Base-by-base conservation (phyloP, 768 basidiomycete genomes). In the Hericium alpestre region DNA sequence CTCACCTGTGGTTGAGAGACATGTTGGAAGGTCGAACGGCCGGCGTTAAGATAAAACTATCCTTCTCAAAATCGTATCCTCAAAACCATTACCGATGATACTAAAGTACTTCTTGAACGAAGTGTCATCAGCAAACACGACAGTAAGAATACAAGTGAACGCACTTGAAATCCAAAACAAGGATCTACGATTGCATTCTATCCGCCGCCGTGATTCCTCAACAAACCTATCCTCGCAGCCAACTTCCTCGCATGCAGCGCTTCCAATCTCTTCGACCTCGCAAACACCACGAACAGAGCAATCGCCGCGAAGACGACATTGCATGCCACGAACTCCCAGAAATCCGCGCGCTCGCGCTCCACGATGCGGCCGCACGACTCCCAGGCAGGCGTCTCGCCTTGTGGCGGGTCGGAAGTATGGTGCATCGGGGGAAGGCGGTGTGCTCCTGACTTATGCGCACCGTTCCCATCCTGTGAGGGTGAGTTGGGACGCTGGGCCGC, bases 341-440 rank as follows among this genome's bases (percentile, higher is more conserved):
- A 97, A 69, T 93, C 91, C 8, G 79, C 86, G 47, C 86, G 81
- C 71, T 97, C 93, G 59, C 81, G 77, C 18, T 74, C 71, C 48
- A 87, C 76, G 38, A 93, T 88, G 60, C 91, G 90, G 3, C 93
- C 94, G 64, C 94, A 97, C 4, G 93, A 83, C 66, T 93, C 87
- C 92, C 93, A 97, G 5, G 92, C 93, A 3, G 86, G 84, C 1
- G 80, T 82, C 70, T 86, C 83, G 41, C 82, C 83, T 37, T 62
- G 65, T 55, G 58, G 51, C 10, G 64, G 51, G 18, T 58, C 54
- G 25, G 53, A 41, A 25, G 41, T 53, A 8, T 38, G 46, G 23
- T 47, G 39, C 37, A 25, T 57, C 57, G 53, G 63, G 51, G 51
- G 51, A 54, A 55, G 32, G 61, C 60, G 60, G 22, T 55, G 56